Conservation (phyloP, 2,329 filamentous ascomycete species). For the Arthrobotrys musiformis region DNA sequence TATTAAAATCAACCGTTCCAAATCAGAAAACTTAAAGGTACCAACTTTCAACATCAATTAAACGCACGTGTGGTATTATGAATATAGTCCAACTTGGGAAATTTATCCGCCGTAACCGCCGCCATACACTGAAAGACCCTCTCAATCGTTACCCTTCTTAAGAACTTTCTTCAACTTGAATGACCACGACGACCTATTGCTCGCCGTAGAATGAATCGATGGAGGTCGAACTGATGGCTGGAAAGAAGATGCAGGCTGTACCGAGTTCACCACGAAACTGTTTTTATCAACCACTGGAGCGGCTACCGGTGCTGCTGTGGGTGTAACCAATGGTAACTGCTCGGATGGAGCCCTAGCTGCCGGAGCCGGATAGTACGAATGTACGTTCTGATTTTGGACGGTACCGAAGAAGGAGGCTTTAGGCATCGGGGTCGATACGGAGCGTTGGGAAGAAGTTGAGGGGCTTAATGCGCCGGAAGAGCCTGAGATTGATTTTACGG, state of each 20-base stretch:
- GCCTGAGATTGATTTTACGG: conserved; percentile 19
- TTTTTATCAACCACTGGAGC: background rate
- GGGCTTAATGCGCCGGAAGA: background rate
- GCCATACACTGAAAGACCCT: background rate
- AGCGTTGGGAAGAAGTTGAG: conserved; percentile 6
- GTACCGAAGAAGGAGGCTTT: background rate
- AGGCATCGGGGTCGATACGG: conserved; percentile 19
- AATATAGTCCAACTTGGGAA: no score
- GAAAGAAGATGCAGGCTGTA: conserved; percentile 8
- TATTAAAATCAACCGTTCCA: no score
- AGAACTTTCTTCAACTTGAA: conserved; percentile 46
- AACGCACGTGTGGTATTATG: no score
- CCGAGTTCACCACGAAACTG: conserved; percentile 23
- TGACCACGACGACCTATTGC: conserved; percentile 38
- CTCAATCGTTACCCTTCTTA: background rate
- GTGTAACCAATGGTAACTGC: background rate
- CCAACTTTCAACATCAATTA: no score
- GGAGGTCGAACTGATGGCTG: background rate
- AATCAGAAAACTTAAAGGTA: no score
- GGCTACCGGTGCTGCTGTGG: background rate
- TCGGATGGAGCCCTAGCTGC: background rate
- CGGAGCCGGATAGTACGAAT: no score
- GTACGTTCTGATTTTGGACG: background rate
- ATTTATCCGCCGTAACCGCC: no score
- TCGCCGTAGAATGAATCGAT: conserved; percentile 38